Percentiles rank a stretch among this genome's conserved stretches.
phyloP scores from a whole-genome alignment of 2,329 filamentous ascomycete genomes.

The Thermoascus crustaceus region DNA sequence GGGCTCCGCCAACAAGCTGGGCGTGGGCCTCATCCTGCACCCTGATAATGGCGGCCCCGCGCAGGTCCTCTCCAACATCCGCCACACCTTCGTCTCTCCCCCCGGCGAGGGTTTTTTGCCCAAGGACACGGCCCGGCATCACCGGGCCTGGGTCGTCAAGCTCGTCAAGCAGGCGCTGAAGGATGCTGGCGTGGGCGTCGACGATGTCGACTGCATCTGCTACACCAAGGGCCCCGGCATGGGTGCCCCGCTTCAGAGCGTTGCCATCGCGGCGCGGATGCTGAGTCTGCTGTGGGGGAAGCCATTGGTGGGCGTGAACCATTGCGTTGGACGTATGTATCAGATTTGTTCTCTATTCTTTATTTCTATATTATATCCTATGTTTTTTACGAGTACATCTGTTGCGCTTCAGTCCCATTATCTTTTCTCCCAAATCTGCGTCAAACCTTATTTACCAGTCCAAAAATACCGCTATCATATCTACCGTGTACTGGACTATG shows the following conservation, averaged over 20 bases:
- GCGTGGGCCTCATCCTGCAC: constrained; percentile 85
- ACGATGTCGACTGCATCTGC: constrained; percentile 82
- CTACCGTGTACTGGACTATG: neutral
- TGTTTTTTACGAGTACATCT: constrained; percentile 3
- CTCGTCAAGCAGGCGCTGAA: constrained; percentile 73
- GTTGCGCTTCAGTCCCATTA: neutral
- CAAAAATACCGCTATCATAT: constrained; percentile 3
- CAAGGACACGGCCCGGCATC: constrained; percentile 90
- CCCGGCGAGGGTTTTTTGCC: constrained; percentile 92
- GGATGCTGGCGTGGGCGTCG: constrained; percentile 53
- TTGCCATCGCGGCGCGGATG: constrained; percentile 77
- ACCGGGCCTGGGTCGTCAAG: constrained; percentile 73
- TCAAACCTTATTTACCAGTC: constrained; percentile 2
- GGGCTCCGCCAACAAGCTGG: constrained; percentile 96
- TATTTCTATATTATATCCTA: neutral
- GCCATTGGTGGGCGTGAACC: constrained; percentile 90
- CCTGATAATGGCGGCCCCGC: constrained; percentile 46
- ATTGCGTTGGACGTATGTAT: constrained; percentile 74
- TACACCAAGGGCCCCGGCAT: constrained; percentile 95
- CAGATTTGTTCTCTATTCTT: neutral
- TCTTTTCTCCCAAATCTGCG: neutral
- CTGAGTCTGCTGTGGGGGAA: constrained; percentile 77
- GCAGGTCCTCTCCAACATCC: constrained; percentile 80
- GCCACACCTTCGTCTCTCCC: constrained; percentile 86
- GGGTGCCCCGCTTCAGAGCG: constrained; percentile 83